These are phyloP conservation scores for Podospora tetraspora DNA, from an alignment of 495 filamentous ascomycete species.

Conservation along the genomic window DNA sequence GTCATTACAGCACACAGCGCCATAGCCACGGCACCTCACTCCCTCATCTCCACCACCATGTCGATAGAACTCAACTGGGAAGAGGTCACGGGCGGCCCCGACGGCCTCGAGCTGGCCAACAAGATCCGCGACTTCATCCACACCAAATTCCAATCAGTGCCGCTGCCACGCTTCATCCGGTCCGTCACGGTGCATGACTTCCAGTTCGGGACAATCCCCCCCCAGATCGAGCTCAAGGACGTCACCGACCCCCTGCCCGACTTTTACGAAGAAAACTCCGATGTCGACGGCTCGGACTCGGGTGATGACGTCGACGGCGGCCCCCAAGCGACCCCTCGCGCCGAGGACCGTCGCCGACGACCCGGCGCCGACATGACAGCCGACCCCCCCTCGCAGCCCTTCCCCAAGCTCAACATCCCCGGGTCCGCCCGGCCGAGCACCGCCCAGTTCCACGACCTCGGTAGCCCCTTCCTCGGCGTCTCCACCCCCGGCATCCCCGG, in stretches of 20 bases:
- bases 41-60: conserved; percentile 47
- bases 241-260: conserved; percentile 92
- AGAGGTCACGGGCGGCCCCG: conserved; percentile 80
- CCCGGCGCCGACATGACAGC: conserved; percentile 19
- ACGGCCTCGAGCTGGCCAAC: conserved; percentile 76
- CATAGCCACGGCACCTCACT: not conserved
- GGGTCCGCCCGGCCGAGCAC: conserved; percentile 20
- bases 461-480: conserved; percentile 60
- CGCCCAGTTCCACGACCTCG: conserved; percentile 46
- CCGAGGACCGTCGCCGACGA: conserved; percentile 38
- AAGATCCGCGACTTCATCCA: conserved; percentile 90
- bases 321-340: conserved; percentile 25
- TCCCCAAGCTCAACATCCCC: conserved; percentile 35
- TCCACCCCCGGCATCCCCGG: conserved; percentile 76
- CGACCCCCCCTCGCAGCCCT: conserved; percentile 12
- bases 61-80: conserved; percentile 97
- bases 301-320: conserved; percentile 31
- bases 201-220: conserved; percentile 77
- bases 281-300: conserved; percentile 35
- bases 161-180: conserved; percentile 91
- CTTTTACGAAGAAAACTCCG: conserved; percentile 84
- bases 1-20: not conserved
- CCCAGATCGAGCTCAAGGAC: conserved; percentile 87
- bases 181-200: conserved; percentile 92
- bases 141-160: conserved; percentile 85